Evolutionary conservation across 2,329 filamentous ascomycete genomes (phyloP), one percentile per base, ranked within the genome.

Genomic region (Verticillium alfalfae): DNA sequence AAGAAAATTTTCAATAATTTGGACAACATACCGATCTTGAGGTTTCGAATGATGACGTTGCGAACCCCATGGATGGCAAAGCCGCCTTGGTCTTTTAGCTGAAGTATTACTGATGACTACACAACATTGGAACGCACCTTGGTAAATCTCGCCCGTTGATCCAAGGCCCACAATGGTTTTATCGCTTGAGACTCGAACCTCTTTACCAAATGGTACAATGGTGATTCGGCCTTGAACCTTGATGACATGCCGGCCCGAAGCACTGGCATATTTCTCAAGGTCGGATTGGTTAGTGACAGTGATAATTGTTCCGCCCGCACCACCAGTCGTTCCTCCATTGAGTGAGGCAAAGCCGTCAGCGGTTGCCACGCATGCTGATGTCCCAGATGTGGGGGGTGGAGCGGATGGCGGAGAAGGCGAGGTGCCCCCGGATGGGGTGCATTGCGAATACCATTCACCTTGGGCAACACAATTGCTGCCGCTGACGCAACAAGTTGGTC

Each of bases 291-390:
- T 68, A 1, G 61, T 61, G 1, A 70, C 67, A 2, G 63, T 57
- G 8, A 70, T 67, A 1, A 63, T 58, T 7, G 66, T 62, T 0
- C 68, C 68, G 0, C 67, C 67, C 0, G 56, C 63, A 9, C 67
- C 67, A 10, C 67, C 68, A 1, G 67, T 69, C 1, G 67, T 69
- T 5, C 68, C 68, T 10, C 67, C 68, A 52, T 69, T 67, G 5
- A 69, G 61, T 2, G 67, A 70, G 5, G 68, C 66, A 31, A 70
- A 69, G 1, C 67, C 68, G 6, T 65, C 62, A 10, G 66, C 66
- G n/a, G 71, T 56, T 2, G 61, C 57, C 5, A 56, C 34, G 34
- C 61, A 60, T 1, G 18, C 36, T 37, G 36, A 37, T 9, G 36
- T 13, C 13, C 36, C 36, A 37, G 36, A 37, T 13, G 13, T 7